Evolutionary conservation across 768 basidiomycete genomes (phyloP).

Genomic region (Hygrocybe punicea): DNA sequence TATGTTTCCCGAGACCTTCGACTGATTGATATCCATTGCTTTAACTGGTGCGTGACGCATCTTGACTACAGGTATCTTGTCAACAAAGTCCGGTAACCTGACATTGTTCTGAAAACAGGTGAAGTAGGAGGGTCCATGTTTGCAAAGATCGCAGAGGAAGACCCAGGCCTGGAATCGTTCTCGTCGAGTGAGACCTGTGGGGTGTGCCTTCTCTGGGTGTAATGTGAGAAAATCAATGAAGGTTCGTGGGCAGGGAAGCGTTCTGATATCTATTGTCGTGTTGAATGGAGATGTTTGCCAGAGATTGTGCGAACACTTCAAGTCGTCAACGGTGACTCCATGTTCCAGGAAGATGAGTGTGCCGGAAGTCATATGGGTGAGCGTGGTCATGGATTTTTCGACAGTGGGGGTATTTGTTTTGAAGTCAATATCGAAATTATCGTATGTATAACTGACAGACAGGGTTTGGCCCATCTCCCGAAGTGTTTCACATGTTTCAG

Average conservation of each 20-base stretch:
- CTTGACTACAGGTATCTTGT: slow-evolving; percentile 12
- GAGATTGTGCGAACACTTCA: background rate
- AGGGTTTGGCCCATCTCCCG: slow-evolving; percentile 8
- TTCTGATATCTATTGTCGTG: background rate
- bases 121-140: background rate
- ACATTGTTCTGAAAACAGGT: background rate
- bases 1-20: slow-evolving; percentile 6
- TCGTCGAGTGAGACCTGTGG: background rate
- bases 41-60: slow-evolving; percentile 1
- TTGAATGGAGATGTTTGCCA: background rate
- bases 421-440: slow-evolving; percentile 21
- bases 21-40: slow-evolving; percentile 10
- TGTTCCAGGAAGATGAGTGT: background rate
- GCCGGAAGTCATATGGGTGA: slow-evolving; percentile 2
- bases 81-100: slow-evolving; percentile 9
- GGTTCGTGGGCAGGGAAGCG: too few species aligned
- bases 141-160: background rate
- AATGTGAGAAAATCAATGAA: background rate
- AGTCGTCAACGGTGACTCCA: background rate
- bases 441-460: slow-evolving; percentile 3
- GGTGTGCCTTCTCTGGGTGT: background rate
- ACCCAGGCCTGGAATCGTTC: background rate
- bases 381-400: slow-evolving; percentile 8
- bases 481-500: slow-evolving; percentile 7
- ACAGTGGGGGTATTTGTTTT: slow-evolving; percentile 10